phyloP scores from a whole-genome alignment of 2,329 filamentous ascomycete species.

The Talaromyces piceae region DNA sequence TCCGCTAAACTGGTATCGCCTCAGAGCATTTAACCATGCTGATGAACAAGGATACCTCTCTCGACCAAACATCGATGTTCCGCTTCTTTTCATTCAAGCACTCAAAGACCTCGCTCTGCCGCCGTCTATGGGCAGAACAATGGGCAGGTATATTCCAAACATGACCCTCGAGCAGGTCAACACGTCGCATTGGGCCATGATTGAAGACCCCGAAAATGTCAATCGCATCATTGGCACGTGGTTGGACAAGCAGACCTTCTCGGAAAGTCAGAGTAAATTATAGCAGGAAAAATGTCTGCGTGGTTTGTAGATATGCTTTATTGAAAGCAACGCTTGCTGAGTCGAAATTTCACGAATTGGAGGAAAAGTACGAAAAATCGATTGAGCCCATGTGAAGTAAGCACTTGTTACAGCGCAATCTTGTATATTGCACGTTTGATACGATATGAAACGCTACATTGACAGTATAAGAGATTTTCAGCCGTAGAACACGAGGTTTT shows the following conservation, averaged over 20 bases:
- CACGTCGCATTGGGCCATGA: constrained; percentile 74
- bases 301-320: too few relatives aligned
- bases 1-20: constrained; percentile 85
- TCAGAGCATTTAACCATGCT: constrained; percentile 61
- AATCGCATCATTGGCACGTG: constrained; percentile 64
- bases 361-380: too few relatives aligned
- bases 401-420: too few relatives aligned
- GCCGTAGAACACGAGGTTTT: too few relatives aligned
- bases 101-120: constrained; percentile 64
- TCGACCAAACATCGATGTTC: constrained; percentile 45
- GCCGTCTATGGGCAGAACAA: constrained; percentile 60
- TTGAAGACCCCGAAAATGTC: constrained; percentile 62
- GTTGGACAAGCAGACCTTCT: constrained; percentile 49
- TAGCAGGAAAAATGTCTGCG: constrained; percentile 17
- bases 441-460: too few relatives aligned
- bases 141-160: constrained; percentile 60
- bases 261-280: constrained; percentile 36
- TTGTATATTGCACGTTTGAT: too few relatives aligned
- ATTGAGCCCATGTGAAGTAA: too few relatives aligned
- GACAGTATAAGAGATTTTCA: too few relatives aligned
- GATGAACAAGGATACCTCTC: constrained; percentile 53
- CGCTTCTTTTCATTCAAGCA: constrained; percentile 69
- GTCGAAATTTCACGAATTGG: too few relatives aligned
- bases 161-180: constrained; percentile 61
- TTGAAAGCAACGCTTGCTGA: too few relatives aligned